A percentile compares a stretch with the other conserved stretches of the same genome.
Evolutionary conservation across 164 flowering plant species (phyloP).

Genomic region (Aristolochia fimbriata): DNA sequence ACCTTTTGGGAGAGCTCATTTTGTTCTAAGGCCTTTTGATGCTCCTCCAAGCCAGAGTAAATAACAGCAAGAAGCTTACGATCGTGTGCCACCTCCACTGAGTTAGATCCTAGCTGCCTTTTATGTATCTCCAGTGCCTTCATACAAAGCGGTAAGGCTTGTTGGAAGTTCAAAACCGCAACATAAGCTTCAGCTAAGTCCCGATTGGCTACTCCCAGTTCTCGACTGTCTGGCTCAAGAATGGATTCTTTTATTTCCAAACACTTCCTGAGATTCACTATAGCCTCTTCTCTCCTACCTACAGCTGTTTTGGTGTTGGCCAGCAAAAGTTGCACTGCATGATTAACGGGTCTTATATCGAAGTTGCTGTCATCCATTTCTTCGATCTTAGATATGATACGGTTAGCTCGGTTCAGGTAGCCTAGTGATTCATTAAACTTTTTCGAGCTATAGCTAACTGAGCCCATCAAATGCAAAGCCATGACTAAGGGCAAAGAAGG

Average conservation of each 20-base stretch:
- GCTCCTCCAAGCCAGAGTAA: constrained; percentile 80
- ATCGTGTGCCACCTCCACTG: constrained; percentile 85
- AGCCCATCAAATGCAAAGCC: constrained; percentile 78
- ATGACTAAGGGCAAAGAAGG: constrained; percentile 53
- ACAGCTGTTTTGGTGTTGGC: constrained; percentile 72
- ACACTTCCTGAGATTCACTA: constrained; percentile 50
- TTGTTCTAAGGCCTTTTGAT: constrained; percentile 76
- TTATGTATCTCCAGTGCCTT: constrained; percentile 73
- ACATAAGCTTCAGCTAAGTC: constrained; percentile 73
- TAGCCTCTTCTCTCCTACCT: constrained; percentile 84
- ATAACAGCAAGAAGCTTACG: constrained; percentile 74
- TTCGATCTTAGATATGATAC: constrained; percentile 41
- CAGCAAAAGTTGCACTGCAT: constrained; percentile 59
- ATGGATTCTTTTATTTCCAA: constrained; percentile 64
- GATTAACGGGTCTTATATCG: constrained; percentile 54
- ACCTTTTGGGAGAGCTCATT: constrained; percentile 60
- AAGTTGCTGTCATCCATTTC: constrained; percentile 32
- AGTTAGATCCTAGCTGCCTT: constrained; percentile 46
- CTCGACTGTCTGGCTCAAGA: constrained; percentile 53
- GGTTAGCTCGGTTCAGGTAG: constrained; percentile 63
- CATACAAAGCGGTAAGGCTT: constrained; percentile 62
- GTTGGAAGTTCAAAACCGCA: constrained; percentile 67
- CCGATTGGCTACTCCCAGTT: constrained; percentile 63
- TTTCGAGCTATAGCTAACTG: constrained; percentile 47
- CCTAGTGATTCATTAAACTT: constrained; percentile 70